phyloP scores from a whole-genome alignment of 2,329 filamentous ascomycete species.

The Aspergillus tanneri region DNA sequence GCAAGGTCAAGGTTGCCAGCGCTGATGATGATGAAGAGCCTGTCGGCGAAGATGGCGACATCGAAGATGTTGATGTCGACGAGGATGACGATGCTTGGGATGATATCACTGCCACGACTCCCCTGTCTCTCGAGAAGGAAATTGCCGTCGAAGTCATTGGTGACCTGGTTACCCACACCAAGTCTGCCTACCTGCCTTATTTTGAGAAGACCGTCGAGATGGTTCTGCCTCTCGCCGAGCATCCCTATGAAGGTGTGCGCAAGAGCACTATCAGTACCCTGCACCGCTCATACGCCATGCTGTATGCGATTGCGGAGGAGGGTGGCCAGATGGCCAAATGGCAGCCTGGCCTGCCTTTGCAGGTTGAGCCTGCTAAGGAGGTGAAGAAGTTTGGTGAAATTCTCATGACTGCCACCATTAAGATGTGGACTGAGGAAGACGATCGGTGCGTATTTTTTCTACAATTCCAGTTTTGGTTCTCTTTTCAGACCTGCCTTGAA shows the following conservation, averaged over 20 bases:
- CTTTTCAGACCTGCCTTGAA: slow-evolving; percentile 14
- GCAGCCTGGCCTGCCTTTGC: slow-evolving; percentile 81
- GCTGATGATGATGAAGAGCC: slow-evolving; percentile 57
- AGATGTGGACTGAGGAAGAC: slow-evolving; percentile 82
- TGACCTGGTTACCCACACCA: slow-evolving; percentile 85
- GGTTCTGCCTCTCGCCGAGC: slow-evolving; percentile 77
- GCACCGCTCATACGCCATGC: slow-evolving; percentile 88
- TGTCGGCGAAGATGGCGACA: slow-evolving; percentile 56
- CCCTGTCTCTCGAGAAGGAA: slow-evolving; percentile 92
- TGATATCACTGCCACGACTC: slow-evolving; percentile 78
- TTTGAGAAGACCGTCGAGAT: slow-evolving; percentile 85
- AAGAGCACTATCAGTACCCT: slow-evolving; percentile 89
- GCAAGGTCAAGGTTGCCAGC: slow-evolving; percentile 78
- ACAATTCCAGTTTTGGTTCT: slow-evolving; percentile 20
- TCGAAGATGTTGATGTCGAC: slow-evolving; percentile 66
- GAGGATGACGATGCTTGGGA: slow-evolving; percentile 83
- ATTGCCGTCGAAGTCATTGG: slow-evolving; percentile 93
- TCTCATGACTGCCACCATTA: slow-evolving; percentile 78
- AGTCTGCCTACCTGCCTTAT: slow-evolving; percentile 75
- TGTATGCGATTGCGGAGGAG: slow-evolving; percentile 85
- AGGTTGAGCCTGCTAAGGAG: slow-evolving; percentile 73
- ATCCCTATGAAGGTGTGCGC: slow-evolving; percentile 88
- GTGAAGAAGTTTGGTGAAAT: slow-evolving; percentile 83
- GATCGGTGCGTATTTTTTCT: slow-evolving; percentile 80
- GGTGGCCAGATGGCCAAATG: slow-evolving; percentile 75